Base-by-base conservation (phyloP, 345 rosid genomes). In the Iberis pinnata region DNA sequence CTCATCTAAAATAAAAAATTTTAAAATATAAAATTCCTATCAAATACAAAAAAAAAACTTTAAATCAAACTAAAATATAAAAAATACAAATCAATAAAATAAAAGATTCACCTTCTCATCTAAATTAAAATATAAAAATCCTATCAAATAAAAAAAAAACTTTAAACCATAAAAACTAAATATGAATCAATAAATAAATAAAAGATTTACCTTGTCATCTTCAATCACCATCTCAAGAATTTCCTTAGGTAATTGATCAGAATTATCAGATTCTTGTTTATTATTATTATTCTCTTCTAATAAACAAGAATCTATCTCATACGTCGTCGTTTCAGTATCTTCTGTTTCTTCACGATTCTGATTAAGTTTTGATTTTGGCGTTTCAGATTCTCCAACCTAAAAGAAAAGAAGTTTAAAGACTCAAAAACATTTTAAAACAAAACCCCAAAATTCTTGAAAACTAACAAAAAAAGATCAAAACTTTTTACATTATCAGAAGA, bases 131-230 rank as follows among this genome's bases (percentile, higher is more conserved):
- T 12, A 51, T 5, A 2, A 38, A 13, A 18, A 2, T n/a, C 24
- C 26, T n/a, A 9, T 1, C 25, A 22, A 22, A 6, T 6, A 7
- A 35, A 36, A 33, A 1, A 0, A 18, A 24, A 35, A 24, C 2
- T 10, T 7, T 7, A 1, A 9, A 33, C n/a, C n/a, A n/a, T n/a
- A n/a, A n/a, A n/a, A n/a, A n/a, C n/a, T n/a, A n/a, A n/a, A n/a
- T n/a, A n/a, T n/a, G n/a, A n/a, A n/a, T n/a, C n/a, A n/a, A n/a
- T n/a, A n/a, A n/a, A n/a, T n/a, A n/a, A n/a, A n/a, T n/a, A n/a
- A n/a, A n/a, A n/a, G n/a, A n/a, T n/a, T n/a, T n/a, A 83, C 98
- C 89, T 78, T 92, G 37, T 74, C 87, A 41, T 85, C 84, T 73
- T 59, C 62, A 14, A 63, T 68, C 70, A 68, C 77, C 82, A 84